Base-by-base conservation (phyloP, 208 protist species). In the Trypanosoma mega region DNA sequence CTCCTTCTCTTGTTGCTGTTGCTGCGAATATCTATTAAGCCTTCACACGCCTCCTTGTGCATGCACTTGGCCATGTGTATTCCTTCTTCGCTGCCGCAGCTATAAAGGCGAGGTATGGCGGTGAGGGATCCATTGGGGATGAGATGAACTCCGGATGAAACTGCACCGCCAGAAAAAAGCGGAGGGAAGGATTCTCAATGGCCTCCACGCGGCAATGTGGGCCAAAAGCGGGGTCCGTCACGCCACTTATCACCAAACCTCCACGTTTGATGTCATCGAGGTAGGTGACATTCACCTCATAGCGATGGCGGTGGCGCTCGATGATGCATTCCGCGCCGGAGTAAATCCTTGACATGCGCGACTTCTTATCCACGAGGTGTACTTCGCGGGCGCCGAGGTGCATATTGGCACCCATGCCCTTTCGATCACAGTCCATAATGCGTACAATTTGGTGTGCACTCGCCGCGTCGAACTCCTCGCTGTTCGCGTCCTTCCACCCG, bases 91-190 rank as follows among this genome's bases (percentile, higher is more conserved):
- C 75, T 0, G 93, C 94, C 0, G 97, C 97, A 1, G 82, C 78
- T 18, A 99, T 70, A 64, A 99, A 97, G 56, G 97, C 98, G 5
- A 98, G 53, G 77, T 98, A 99, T 57, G 94, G 87, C 44, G 98
- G 97, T 11, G 96, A 98, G 26, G 98, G 98, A 55, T 93, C 85
- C 27, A 94, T 78, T 27, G 97, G 97, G 9, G 96, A 84, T 2
- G 94, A 96, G 48, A 97, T 85, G 76, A 99, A 99, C 85, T 99
- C 98, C 24, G 98, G 98, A 63, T 99, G 98, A 80, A 94, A 99
- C 76, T 99, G 98, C 57, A 95, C 84, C 2, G 93, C 97, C 18
- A 99, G 56, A 80, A 97, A 98, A 75, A 96, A 98, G 44, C 72
- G 76, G 8, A 88, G 65, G 9, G 67, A 52, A n/a, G 79, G 81